Base-by-base conservation (phyloP, 2,329 filamentous ascomycete species). In the Lithohypha guttulata region DNA sequence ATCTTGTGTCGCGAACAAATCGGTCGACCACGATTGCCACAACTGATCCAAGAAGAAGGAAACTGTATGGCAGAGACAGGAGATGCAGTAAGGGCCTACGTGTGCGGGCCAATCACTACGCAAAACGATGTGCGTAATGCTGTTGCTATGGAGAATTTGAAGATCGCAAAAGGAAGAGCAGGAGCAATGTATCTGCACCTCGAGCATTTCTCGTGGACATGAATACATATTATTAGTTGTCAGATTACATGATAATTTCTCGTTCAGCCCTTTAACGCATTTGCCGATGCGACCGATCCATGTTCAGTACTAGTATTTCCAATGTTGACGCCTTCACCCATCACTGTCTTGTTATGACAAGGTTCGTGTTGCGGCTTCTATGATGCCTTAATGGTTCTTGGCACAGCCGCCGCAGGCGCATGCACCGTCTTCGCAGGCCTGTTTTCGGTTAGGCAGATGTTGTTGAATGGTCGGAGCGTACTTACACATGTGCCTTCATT, bases 121-220 rank as follows among this genome's bases (percentile, higher is more conserved):
- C 55, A 68, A 36, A 54, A 64, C 35, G 67, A 70, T 55, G 61
- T 67, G 6, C 55, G 64, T 2, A 64, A 68, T 51, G 65, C 64
- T 6, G 65, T 66, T 14, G 65, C 66, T 2, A 38, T 38, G n/a
- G 60, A 59, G 27, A 66, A 71, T 39, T 34, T 59, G 39, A 43
- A 44, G 6, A 57, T 63, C 9, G 18, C 65, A 6, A 57, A 48
- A 13, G 55, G 51, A 4, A 52, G 48, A 33, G 41, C 42, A 3
- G 52, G 53, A 22, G 59, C 62, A 21, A 55, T 69, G 2, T 68
- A 65, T 52, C 44, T 70, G 41, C 66, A 70, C 52, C 59, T 60
- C 15, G 67, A 71, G 52, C 58, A 64, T 39, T 70, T 70, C 45
- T 61, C 59, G 45, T 67, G 50, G 62, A 63, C 62, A 25, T 58